Evolutionary conservation across 108 stramenopile genomes (phyloP), one percentile per base, ranked within the genome.

Genomic region (Skeletonema potamos): DNA sequence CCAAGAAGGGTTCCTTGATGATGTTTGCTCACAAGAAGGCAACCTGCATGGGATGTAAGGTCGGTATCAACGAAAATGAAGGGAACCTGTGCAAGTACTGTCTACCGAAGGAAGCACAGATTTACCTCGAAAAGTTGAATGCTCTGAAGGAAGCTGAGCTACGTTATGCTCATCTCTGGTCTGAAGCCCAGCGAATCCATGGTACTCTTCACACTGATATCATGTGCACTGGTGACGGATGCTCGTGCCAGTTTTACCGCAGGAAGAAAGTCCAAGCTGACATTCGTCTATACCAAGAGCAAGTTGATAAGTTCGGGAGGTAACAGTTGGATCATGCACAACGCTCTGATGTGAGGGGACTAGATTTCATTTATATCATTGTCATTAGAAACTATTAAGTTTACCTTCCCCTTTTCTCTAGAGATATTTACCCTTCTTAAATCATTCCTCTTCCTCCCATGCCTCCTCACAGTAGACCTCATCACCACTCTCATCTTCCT

Each of bases 221-320:
- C 68, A 90, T 99, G 84, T 99, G 99, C 88, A 97, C 98, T 22
- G 96, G 96, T 30, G 95, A 97, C 73, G 99, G 98, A 32, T 99
- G 99, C 64, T 92, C 93, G 37, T 96, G 94, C 54, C 96, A 97
- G 39, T 99, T 99, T 71, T 99, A 99, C 74, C 92, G 97, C 61
- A 87, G 99, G 36, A 99, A 98, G 79, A 99, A 99, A 84, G 97
- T 96, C 6, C 97, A 98, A 79, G 90, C 91, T 36, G 99, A 99
- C 65, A 86, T 99, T 63, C 77, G 87, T 34, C 87, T 94, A 27
- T 92, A 92, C 6, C 95, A 97, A 68, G 90, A 92, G 43, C 85
- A 89, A 32, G 69, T 99, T 51, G 96, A 98, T 60, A 90, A 90
- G 66, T 99, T 99, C 73, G 94, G 92, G 29, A 84, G 90, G 73